Conservation (phyloP, 2,329 filamentous ascomycete species). For the Talaromyces albobiverticillius region DNA sequence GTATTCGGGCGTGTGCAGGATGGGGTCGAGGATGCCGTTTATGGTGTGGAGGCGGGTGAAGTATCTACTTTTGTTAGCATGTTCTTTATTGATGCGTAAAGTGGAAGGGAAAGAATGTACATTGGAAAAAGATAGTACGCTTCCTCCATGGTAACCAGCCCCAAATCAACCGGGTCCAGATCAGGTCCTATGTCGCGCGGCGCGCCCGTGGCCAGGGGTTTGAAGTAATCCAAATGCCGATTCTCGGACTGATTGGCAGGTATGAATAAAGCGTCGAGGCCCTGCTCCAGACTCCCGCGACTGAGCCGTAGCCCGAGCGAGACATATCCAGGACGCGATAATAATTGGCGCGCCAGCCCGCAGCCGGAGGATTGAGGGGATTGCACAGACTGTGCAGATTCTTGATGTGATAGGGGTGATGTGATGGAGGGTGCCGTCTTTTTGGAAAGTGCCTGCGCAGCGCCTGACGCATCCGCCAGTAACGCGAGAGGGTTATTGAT, state of each 20-base stretch:
- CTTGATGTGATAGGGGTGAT: background rate
- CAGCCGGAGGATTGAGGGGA: background rate
- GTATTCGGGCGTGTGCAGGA: constrained; percentile 26
- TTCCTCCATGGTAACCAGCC: constrained; percentile 29
- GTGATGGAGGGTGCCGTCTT: background rate
- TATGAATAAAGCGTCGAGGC: constrained; percentile 20
- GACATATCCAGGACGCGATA: constrained; percentile 21
- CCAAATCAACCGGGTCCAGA: constrained; percentile 27
- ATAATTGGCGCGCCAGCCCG: constrained; percentile 14
- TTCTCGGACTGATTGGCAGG: constrained; percentile 3
- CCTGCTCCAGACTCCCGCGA: constrained; percentile 19
- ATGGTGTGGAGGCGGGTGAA: constrained; percentile 27
- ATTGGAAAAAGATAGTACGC: constrained; percentile 25
- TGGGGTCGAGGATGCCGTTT: constrained; percentile 30
- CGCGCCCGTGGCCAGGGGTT: constrained; percentile 7
- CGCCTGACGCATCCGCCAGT: constrained; percentile 25
- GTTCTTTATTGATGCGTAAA: too few relatives aligned
- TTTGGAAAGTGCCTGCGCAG: constrained; percentile 18
- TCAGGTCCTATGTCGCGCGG: constrained; percentile 26
- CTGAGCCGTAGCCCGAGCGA: constrained; percentile 24
- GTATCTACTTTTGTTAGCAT: constrained; percentile 21
- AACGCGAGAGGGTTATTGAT: constrained; percentile 28
- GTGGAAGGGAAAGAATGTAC: constrained; percentile 19
- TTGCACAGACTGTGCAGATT: background rate
- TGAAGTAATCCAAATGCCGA: constrained; percentile 24